Base-by-base conservation (phyloP, 1,284 basidiomycete species). In the Pholiota adiposa region DNA sequence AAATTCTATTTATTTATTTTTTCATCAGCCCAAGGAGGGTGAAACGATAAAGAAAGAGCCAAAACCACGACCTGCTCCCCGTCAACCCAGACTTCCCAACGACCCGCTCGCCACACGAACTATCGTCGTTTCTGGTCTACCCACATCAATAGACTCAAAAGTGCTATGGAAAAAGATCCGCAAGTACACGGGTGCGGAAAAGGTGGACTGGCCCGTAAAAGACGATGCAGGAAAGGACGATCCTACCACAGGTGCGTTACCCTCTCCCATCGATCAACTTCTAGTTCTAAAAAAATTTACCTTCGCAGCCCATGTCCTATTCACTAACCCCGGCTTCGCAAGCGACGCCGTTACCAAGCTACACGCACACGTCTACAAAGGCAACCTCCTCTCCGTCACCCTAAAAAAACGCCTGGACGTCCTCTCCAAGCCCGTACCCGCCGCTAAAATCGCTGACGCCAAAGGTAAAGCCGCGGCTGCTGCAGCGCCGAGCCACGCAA, bases 321-420 rank as follows among this genome's bases (percentile, higher is more conserved):
- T 97, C 74, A 77, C 83, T 1, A 88, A 85, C 0, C 88, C 95
- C 8, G 80, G 81, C 4, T 79, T 86, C 56, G 94, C 96, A 0
- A 81, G 85, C 52, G 86, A 88, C 19, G 92, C 92, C 1, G 84
- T 94, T 29, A 79, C 77, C 59, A 96, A 94, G 76, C 85, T 99
- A 0, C 94, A 99, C 71, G 94, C 94, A 0, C 95, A 97, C 72
- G 89, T 96, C 41, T 98, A 92, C 84, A 97, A 98, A 74, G 95
- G 95, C 43, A 81, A 84, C 2, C 79, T 96, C 14, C 85, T 98
- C 25, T 94, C 91, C 5, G 93, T 90, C n/a, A 89, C 92, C 5
- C 82, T 98, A 63, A 98, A 98, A 80, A 96, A 96, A 72, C 87
- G 93, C 1, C 77, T 94, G 4, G 90, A 96, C 52, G 85, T 81